These are phyloP conservation scores for Sporothrix brunneoviolacea DNA, from an alignment of 2,329 filamentous ascomycete species.

Conservation along the genomic window DNA sequence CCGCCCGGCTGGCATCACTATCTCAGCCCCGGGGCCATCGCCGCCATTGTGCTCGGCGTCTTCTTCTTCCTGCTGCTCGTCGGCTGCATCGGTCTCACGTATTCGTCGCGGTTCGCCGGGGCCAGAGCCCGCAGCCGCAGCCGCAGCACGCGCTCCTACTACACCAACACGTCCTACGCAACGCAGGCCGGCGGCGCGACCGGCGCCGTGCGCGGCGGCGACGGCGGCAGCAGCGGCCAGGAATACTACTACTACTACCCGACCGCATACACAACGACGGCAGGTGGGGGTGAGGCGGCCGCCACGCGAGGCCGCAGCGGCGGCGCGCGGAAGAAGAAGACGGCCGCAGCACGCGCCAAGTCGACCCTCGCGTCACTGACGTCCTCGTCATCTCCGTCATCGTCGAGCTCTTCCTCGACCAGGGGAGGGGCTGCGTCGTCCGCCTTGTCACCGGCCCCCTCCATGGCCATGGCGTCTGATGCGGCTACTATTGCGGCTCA, in stretches of 20 bases:
- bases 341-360: background rate
- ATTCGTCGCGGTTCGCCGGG: background rate
- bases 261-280: background rate
- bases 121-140: background rate
- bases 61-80: constrained; percentile 1
- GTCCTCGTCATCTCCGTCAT: background rate
- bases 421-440: background rate
- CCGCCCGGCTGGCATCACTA: background rate
- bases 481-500: background rate
- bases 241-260: constrained; percentile 4
- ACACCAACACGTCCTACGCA: background rate
- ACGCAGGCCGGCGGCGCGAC: background rate
- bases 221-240: background rate
- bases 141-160: background rate
- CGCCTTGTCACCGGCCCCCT: background rate
- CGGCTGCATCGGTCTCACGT: constrained; percentile 2
- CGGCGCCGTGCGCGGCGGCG: background rate
- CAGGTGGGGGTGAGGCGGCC: background rate
- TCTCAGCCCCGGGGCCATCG: background rate
- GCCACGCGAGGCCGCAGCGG: background rate
- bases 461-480: background rate
- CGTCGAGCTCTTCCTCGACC: background rate
- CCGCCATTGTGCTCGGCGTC: constrained; percentile 3
- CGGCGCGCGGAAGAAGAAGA: background rate
- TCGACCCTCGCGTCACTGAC: background rate